phyloP scores from a whole-genome alignment of 305 asterid species.

The Solanum hybrid region DNA sequence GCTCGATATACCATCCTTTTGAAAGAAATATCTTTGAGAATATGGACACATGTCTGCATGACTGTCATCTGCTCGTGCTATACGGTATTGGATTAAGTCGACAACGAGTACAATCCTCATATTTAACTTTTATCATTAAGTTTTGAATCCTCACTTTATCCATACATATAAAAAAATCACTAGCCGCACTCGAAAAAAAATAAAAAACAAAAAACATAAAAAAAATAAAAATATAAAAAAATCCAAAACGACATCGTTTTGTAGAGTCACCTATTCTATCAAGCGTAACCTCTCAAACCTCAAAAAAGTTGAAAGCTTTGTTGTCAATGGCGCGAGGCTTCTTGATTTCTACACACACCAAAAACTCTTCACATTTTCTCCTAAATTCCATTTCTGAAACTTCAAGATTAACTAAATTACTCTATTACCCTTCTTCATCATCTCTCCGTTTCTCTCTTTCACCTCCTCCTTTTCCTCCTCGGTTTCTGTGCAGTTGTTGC shows the following conservation, averaged over 20 bases:
- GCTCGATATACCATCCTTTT: not conserved
- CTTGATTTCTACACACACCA: conserved; percentile 5
- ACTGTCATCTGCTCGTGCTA: not conserved
- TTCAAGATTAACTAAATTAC: not conserved
- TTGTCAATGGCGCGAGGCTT: conserved; percentile 22
- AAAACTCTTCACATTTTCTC: conserved; percentile 6
- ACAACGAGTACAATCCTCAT: not conserved
- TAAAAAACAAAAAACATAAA: not conserved
- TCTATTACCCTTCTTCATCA: not conserved
- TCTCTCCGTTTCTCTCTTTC: not conserved
- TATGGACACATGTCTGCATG: not conserved
- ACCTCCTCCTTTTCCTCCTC: conserved; percentile 9
- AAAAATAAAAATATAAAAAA: not conserved
- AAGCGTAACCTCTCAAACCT: not conserved
- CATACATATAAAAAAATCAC: too few species aligned
- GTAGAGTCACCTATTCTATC: not conserved
- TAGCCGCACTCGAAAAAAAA: too few species aligned
- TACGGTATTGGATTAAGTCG: not conserved
- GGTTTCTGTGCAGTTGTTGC: conserved; percentile 45
- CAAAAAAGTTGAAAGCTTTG: not conserved
- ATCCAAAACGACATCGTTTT: not conserved
- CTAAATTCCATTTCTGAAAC: conserved; percentile 10
- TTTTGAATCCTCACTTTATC: not conserved
- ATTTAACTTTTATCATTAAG: not conserved
- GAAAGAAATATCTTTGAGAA: too few species aligned